A percentile compares a stretch with the other conserved stretches of the same genome.
Evolutionary conservation across 2,329 filamentous ascomycete genomes (phyloP).

Genomic region (Lojkania enalia): DNA sequence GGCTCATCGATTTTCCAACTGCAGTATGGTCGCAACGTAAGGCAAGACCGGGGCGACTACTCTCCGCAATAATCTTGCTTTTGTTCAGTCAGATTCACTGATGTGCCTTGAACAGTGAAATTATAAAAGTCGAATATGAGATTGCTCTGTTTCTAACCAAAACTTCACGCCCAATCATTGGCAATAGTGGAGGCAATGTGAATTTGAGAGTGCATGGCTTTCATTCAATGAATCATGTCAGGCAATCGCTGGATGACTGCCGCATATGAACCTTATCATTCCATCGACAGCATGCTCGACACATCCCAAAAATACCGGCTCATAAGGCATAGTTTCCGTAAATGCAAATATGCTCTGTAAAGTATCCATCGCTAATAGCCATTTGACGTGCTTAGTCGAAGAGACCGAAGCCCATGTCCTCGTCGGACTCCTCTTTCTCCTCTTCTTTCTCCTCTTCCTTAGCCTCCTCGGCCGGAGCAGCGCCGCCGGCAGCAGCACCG

Average conservation of each 20-base stretch:
- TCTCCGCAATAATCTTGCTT: too few species aligned
- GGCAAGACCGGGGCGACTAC: too few species aligned
- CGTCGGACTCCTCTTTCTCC: constrained; percentile 77
- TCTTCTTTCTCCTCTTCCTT: constrained; percentile 67
- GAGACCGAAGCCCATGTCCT: constrained; percentile 76
- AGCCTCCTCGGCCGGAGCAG: constrained; percentile 53
- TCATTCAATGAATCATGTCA: constrained; percentile 40
- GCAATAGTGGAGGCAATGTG: background rate
- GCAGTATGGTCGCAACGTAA: too few species aligned
- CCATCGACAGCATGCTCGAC: constrained; percentile 41
- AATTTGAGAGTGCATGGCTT: constrained; percentile 29
- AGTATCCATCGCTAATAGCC: constrained; percentile 30
- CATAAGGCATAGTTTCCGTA: constrained; percentile 39
- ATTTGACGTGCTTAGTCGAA: constrained; percentile 60
- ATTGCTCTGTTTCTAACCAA: background rate
- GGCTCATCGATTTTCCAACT: too few species aligned
- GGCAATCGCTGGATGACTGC: constrained; percentile 23
- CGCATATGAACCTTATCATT: constrained; percentile 21
- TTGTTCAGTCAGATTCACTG: too few species aligned
- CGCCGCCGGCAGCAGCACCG: constrained; percentile 69
- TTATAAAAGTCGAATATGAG: too few species aligned
- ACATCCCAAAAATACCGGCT: constrained; percentile 37
- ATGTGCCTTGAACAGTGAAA: too few species aligned
- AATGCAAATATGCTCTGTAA: constrained; percentile 30
- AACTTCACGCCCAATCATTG: background rate